A percentile compares a stretch with the other conserved stretches of the same genome.
phyloP scores from a whole-genome alignment of 1,139 yeast genomes.

The Geotrichum candidum region DNA sequence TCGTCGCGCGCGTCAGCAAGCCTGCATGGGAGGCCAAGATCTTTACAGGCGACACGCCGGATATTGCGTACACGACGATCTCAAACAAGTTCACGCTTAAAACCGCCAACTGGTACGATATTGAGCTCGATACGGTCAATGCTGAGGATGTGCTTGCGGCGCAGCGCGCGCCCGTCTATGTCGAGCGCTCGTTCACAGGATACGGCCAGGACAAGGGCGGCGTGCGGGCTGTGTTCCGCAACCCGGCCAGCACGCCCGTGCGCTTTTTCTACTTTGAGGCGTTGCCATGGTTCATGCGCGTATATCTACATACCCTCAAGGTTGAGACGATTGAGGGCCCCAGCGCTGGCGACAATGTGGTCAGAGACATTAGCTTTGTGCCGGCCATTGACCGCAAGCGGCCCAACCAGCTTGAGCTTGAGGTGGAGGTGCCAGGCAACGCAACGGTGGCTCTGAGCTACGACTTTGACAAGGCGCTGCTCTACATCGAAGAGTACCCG shows the following conservation, averaged over 20 bases:
- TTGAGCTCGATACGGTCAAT: conserved; percentile 39
- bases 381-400: conserved; percentile 78
- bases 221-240: conserved; percentile 66
- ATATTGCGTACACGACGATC: conserved; percentile 7
- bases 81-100: conserved; percentile 20
- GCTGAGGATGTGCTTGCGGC: conserved; percentile 29
- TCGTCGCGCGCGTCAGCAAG: conserved; percentile 27
- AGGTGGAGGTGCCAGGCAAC: conserved; percentile 56
- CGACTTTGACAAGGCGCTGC: conserved; percentile 79
- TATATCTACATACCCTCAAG: conserved; percentile 59
- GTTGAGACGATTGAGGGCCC: conserved; percentile 20
- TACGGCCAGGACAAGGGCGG: conserved; percentile 91
- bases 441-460: conserved; percentile 61
- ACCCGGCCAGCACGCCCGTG: conserved; percentile 49
- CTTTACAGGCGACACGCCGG: conserved; percentile 12
- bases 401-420: conserved; percentile 78
- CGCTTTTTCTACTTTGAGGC: conserved; percentile 67
- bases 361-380: conserved; percentile 54
- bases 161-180: conserved; percentile 57
- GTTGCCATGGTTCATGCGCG: conserved; percentile 89
- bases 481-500: conserved; percentile 87
- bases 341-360: conserved; percentile 30
- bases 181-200: conserved; percentile 84
- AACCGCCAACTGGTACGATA: conserved; percentile 33
- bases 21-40: conserved; percentile 27